Base-by-base conservation (phyloP, 169 alveolate species). In the Plasmodium fragile region DNA sequence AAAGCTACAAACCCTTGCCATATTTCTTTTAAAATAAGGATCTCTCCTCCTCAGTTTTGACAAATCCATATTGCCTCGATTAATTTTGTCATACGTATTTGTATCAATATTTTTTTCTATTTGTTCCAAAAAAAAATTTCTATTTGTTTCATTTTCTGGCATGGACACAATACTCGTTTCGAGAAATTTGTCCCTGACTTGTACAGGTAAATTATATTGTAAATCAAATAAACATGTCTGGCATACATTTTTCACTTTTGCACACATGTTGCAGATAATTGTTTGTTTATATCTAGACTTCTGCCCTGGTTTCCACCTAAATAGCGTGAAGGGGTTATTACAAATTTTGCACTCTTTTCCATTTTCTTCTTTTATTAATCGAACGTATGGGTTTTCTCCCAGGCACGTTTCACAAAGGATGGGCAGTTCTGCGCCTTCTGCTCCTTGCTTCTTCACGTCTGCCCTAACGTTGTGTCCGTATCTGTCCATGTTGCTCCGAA, bases 281-380 rank as follows among this genome's bases (percentile, higher is more conserved):
- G 99, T 99, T 92, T 97, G 98, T 93, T 98, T 99, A 90, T 98
- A 98, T 75, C 99, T 95, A 28, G 99, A 98, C 53, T 98, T 96
- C 18, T 97, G 96, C 10, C 99, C 99, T 39, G 99, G 99, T 92
- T 98, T 98, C 99, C 99, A 99, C 93, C 99, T 96, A 96, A 99
- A 99, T 45, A 97, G 97, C 5, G 99, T 99, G 96, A 98, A 99
- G 1, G 99, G 99, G 90, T 99, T 95, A 32, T 98, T 97, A 91
- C 99, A 99, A 3, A 99, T 98, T 94, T 98, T 98, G 92, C 99
- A 99, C 85, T 99, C 99, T 78, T 97, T 97, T 75, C 98, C 99
- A 95, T 97, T 97, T 65, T 97, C 97, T 79, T 98, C 98, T 94
- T 98, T 98, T 90, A 97, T 97, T 99, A 99, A 98, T 93, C 99